Conservation (phyloP, 768 basidiomycete species). For the Suillus subalutaceus region DNA sequence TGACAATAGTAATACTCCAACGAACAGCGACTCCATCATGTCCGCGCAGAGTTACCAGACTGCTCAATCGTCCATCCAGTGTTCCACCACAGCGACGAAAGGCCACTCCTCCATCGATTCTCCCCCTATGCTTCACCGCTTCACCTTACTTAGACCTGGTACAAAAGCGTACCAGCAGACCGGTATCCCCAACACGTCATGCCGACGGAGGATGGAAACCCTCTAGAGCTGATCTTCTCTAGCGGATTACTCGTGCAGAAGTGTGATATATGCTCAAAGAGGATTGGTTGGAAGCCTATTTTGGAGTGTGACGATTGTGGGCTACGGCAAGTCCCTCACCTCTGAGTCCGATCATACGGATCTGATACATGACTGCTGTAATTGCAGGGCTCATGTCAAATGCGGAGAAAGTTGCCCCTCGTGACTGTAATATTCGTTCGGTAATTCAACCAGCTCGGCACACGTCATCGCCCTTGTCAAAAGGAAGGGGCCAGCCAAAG, state of each 20-base stretch:
- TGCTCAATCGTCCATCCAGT: slow-evolving; percentile 50
- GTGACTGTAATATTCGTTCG: slow-evolving; percentile 60
- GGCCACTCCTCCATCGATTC: slow-evolving; percentile 71
- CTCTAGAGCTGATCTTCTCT: slow-evolving; percentile 77
- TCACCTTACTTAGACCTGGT: slow-evolving; percentile 84
- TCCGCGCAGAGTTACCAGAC: slow-evolving; percentile 70
- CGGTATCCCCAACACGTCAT: slow-evolving; percentile 31
- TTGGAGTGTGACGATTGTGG: slow-evolving; percentile 91
- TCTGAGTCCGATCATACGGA: slow-evolving; percentile 6
- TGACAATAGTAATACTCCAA: slow-evolving; percentile 38
- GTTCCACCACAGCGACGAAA: slow-evolving; percentile 70
- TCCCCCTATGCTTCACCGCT: slow-evolving; percentile 73
- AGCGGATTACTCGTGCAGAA: slow-evolving; percentile 72
- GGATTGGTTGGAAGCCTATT: slow-evolving; percentile 84
- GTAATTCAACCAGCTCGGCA: slow-evolving; percentile 26
- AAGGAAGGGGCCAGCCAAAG: slow-evolving; percentile 31
- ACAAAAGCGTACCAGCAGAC: slow-evolving; percentile 50
- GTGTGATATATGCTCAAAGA: slow-evolving; percentile 82
- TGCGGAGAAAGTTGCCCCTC: slow-evolving; percentile 83
- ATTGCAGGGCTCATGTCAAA: slow-evolving; percentile 75
- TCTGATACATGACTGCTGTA: slow-evolving; percentile 16
- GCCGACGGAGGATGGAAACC: slow-evolving; percentile 63
- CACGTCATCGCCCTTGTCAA: slow-evolving; percentile 28
- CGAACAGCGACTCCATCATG: slow-evolving; percentile 48
- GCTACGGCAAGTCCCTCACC: slow-evolving; percentile 51